Evolutionary conservation across 2,329 filamentous ascomycete species (phyloP).

Genomic region (Trichoderma simmonsii): DNA sequence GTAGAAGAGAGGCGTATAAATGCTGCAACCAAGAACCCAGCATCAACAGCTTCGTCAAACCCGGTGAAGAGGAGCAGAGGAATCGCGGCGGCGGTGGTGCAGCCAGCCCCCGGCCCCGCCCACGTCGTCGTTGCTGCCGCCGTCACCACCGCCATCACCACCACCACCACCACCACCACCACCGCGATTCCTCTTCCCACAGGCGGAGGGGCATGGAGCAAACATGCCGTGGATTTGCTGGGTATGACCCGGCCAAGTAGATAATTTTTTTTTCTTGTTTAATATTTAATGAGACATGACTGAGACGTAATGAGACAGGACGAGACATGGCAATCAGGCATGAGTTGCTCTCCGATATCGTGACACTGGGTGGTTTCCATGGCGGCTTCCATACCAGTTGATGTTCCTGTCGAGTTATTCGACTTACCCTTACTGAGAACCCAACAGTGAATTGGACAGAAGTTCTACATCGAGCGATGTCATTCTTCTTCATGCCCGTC

Average conservation of each 20-base stretch:
- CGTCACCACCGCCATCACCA: neutral
- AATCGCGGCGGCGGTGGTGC: neutral
- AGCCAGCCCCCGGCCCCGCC: neutral
- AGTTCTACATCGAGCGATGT: neutral
- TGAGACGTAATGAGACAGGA: neutral
- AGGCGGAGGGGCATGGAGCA: constrained; percentile 65
- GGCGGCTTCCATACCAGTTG: neutral
- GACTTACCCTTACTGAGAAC: neutral
- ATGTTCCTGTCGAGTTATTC: neutral
- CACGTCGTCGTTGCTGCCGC: neutral
- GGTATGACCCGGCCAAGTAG: constrained; percentile 52
- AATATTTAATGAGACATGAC: neutral
- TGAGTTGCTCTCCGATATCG: neutral
- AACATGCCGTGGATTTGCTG: constrained; percentile 65
- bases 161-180: neutral
- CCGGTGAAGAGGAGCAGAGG: neutral
- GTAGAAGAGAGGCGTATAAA: constrained; percentile 48
- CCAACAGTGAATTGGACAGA: neutral
- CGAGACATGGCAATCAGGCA: neutral
- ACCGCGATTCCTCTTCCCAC: neutral
- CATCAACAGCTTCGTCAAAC: neutral
- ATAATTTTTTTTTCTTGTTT: neutral
- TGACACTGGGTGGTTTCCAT: neutral
- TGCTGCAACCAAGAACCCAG: constrained; percentile 37
- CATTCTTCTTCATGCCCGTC: neutral